Evolutionary conservation across 371 early-diverging fungal species (phyloP).

Genomic region (Circinella minor): DNA sequence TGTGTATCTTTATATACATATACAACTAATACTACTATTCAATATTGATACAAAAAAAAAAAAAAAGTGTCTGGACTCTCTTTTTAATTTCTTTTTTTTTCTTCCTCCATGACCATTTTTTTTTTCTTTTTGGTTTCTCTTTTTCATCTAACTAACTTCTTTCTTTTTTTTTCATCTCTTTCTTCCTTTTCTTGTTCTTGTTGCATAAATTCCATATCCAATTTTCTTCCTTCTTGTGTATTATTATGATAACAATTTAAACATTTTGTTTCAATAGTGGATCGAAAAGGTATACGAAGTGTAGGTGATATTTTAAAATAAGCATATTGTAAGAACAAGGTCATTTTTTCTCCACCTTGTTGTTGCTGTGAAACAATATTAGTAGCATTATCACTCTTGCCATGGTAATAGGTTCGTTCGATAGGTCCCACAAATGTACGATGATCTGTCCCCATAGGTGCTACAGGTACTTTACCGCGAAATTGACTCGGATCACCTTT

Average conservation of each 20-base stretch:
- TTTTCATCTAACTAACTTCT: too few species aligned
- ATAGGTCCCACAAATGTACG: neutral
- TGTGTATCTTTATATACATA: too few species aligned
- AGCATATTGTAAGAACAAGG: conserved; percentile 26
- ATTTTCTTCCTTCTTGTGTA: conserved; percentile 20
- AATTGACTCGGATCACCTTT: neutral
- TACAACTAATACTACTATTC: too few species aligned
- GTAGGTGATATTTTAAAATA: conserved; percentile 18
- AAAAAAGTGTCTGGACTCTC: conserved; percentile 4
- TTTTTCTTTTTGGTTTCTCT: conserved; percentile 19
- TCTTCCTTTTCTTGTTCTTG: neutral
- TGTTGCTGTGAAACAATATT: neutral
- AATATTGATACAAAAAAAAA: too few species aligned
- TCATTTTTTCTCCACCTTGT: neutral
- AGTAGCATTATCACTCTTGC: neutral
- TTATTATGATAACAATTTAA: conserved; percentile 20
- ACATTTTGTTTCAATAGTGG: conserved; percentile 17
- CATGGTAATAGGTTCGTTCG: neutral
- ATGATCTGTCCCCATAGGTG: conserved; percentile 11
- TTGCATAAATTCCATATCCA: conserved; percentile 25
- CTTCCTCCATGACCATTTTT: conserved; percentile 18
- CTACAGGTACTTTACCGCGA: conserved; percentile 16
- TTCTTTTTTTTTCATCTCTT: too few species aligned
- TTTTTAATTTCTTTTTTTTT: neutral
- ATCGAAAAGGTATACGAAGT: conserved; percentile 20